These are phyloP conservation scores for Neurospora sp. DNA, from an alignment of 495 filamentous ascomycete species.

Conservation along the genomic window DNA sequence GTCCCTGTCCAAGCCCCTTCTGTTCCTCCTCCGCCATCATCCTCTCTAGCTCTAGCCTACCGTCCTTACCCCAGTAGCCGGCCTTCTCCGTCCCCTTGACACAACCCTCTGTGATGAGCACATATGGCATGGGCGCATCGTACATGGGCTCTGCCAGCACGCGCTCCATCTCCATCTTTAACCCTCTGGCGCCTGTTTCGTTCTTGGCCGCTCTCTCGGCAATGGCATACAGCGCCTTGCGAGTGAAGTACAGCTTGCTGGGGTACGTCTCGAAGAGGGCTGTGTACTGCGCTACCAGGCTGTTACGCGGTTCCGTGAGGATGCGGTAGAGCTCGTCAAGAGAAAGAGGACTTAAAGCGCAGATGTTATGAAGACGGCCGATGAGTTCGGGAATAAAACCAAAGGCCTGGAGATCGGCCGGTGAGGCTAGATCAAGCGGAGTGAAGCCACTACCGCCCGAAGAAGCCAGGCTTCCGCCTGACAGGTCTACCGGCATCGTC, in stretches of 20 bases:
- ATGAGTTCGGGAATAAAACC: slow-evolving; percentile 93
- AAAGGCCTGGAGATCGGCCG: slow-evolving; percentile 77
- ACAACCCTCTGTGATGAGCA: slow-evolving; percentile 67
- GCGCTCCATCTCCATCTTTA: slow-evolving; percentile 83
- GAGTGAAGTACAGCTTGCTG: slow-evolving; percentile 76
- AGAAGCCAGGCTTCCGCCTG: not conserved
- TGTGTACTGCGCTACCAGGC: slow-evolving; percentile 73
- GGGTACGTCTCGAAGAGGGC: slow-evolving; percentile 75
- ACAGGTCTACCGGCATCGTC: not conserved
- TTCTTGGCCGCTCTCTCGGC: slow-evolving; percentile 62
- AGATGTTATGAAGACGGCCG: slow-evolving; percentile 79
- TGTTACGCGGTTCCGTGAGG: slow-evolving; percentile 85
- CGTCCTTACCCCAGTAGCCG: slow-evolving; percentile 40
- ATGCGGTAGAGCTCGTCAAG: slow-evolving; percentile 72
- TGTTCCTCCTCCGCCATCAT: slow-evolving; percentile 44
- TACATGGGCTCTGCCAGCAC: slow-evolving; percentile 86
- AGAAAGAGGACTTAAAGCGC: slow-evolving; percentile 73
- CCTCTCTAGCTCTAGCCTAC: slow-evolving; percentile 43
- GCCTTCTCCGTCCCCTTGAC: slow-evolving; percentile 52
- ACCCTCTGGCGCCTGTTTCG: slow-evolving; percentile 77
- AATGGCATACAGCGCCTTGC: slow-evolving; percentile 63
- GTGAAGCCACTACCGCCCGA: slow-evolving; percentile 42
- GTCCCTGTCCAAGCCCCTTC: slow-evolving; percentile 9
- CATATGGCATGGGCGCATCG: slow-evolving; percentile 57
- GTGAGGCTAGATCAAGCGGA: slow-evolving; percentile 69